Percentiles rank a stretch among this genome's conserved stretches.
phyloP scores from a whole-genome alignment of 345 rosid species.

The Hibiscus tridactylites region DNA sequence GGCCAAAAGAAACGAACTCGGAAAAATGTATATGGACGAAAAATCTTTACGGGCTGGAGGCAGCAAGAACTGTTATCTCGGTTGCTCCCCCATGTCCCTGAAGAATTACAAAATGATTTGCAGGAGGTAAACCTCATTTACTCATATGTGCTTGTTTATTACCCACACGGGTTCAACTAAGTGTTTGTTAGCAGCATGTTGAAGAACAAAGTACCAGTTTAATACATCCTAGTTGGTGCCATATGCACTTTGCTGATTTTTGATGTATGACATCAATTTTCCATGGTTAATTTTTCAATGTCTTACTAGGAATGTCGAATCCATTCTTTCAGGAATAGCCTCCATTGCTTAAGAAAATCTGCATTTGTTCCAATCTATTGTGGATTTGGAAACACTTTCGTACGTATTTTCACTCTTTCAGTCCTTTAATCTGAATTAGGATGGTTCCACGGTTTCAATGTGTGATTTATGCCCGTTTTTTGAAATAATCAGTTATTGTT shows the following conservation, averaged over 20 bases:
- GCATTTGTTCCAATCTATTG: not conserved
- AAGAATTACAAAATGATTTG: conserved; percentile 27
- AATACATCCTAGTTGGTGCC: not conserved
- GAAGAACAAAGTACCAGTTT: not conserved
- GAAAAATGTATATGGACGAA: conserved; percentile 44
- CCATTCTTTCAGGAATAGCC: not conserved
- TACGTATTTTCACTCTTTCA: not conserved
- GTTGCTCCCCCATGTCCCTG: conserved; percentile 37
- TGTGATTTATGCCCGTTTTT: not conserved
- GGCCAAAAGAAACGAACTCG: conserved; percentile 38
- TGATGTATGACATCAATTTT: not conserved
- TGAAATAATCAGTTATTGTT: not conserved
- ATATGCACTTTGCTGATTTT: not conserved
- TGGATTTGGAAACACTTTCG: not conserved
- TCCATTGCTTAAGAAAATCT: not conserved
- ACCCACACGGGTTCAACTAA: not conserved
- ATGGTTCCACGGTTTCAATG: not conserved
- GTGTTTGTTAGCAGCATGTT: not conserved
- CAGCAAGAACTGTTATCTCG: conserved; percentile 59
- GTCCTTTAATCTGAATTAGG: not conserved
- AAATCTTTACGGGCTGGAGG: conserved; percentile 65
- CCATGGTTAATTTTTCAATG: not conserved
- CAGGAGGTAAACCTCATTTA: conserved; percentile 28
- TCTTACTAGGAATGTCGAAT: not conserved
- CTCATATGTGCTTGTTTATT: not conserved